Conservation (phyloP, 805 yeast genomes). For the Saccharomycopsis microspora region DNA sequence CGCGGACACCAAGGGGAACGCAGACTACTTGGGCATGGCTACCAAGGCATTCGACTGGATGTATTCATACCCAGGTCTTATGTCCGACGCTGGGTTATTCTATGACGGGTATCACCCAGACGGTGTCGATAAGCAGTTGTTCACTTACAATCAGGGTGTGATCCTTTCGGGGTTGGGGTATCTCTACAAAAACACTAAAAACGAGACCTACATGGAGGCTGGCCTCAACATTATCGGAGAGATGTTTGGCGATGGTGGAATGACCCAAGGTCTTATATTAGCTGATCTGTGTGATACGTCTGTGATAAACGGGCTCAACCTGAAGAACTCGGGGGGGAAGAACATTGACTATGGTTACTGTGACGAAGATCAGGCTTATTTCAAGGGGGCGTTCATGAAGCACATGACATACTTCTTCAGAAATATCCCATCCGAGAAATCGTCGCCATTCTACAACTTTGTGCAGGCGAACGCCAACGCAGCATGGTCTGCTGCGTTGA, state of each 20-base stretch:
- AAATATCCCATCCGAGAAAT: background rate
- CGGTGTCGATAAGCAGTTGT: background rate
- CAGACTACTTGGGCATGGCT: background rate
- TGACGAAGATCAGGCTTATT: background rate
- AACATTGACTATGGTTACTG: background rate
- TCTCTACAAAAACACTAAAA: background rate
- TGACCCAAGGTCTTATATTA: background rate
- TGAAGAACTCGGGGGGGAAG: background rate
- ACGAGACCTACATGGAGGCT: background rate
- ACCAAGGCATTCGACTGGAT: background rate
- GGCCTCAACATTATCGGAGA: background rate
- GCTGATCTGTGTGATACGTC: background rate
- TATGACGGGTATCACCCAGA: background rate
- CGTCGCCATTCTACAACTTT: slow-evolving; percentile 1
- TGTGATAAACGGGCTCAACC: background rate
- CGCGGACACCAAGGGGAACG: background rate
- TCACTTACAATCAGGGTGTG: slow-evolving; percentile 1
- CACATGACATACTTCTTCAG: background rate
- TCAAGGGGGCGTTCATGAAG: slow-evolving; percentile 2
- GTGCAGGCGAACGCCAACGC: slow-evolving; percentile 2
- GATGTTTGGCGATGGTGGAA: background rate
- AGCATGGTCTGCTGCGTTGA: background rate
- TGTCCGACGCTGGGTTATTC: background rate
- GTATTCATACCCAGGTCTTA: background rate
- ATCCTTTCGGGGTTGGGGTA: slow-evolving; percentile 1